Evolutionary conservation across 139 green algal genomes (phyloP).

Genomic region (Chlorella vulgaris): DNA sequence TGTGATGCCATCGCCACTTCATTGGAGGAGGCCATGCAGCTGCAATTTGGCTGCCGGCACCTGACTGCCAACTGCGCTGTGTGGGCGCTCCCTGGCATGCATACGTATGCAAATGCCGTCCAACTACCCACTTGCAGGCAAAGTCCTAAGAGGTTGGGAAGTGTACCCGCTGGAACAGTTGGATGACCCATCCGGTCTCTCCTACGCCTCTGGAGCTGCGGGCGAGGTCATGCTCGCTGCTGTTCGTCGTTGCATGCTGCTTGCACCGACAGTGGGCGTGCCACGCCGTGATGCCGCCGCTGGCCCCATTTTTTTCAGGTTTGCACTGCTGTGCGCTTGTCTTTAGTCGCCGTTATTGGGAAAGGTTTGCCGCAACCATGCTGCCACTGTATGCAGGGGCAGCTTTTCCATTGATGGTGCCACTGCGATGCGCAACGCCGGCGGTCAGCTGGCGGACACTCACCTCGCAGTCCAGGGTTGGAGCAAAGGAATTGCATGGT

Average conservation of each 20-base stretch:
- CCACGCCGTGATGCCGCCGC: not conserved
- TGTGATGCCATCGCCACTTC: not conserved
- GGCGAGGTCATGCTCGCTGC: not conserved
- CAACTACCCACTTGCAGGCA: slow-evolving; percentile 5
- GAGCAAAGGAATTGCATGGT: slow-evolving; percentile 56
- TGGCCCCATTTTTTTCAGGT: slow-evolving; percentile 29
- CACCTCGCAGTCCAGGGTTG: slow-evolving; percentile 53
- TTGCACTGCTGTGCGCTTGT: not conserved
- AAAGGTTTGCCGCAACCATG: not conserved
- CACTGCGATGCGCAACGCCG: not conserved
- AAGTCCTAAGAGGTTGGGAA: slow-evolving; percentile 42
- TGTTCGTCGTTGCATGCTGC: slow-evolving; percentile 9
- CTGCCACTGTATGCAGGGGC: not conserved
- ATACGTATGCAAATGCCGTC: not conserved
- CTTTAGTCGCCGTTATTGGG: not conserved
- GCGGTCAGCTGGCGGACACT: slow-evolving; percentile 47
- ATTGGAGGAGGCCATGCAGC: not conserved
- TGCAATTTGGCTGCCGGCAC: not conserved
- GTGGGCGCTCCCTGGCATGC: not conserved
- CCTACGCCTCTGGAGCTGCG: not conserved
- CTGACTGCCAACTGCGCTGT: not conserved
- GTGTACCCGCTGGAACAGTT: slow-evolving; percentile 51
- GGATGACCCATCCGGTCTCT: slow-evolving; percentile 13
- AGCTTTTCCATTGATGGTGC: slow-evolving; percentile 1
- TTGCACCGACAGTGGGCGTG: not conserved